A percentile compares a stretch with the other conserved stretches of the same genome.
Conservation (phyloP, 2,329 filamentous ascomycete genomes). For the Alternaria sp. region DNA sequence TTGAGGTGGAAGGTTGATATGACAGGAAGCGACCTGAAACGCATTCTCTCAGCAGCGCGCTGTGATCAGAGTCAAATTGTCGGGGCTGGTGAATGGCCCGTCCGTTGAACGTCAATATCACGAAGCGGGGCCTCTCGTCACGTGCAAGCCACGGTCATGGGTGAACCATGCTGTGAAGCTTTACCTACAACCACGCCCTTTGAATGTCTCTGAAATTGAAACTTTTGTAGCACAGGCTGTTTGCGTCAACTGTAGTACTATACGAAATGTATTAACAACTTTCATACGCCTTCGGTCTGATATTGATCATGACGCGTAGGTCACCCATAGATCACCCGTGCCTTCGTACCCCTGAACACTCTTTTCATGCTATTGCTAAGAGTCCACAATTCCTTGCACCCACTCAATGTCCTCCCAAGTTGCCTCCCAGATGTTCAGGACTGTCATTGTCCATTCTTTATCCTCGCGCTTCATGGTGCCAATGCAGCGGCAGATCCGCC, state of each 20-base stretch:
- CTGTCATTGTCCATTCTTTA: constrained; percentile 52
- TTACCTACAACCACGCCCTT: neutral
- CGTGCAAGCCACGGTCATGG: constrained; percentile 16
- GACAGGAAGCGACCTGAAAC: constrained; percentile 9
- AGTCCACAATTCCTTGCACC: constrained; percentile 54
- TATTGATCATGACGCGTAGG: constrained; percentile 11
- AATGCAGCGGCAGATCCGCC: constrained; percentile 56
- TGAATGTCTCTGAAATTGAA: neutral
- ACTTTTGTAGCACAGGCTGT: neutral
- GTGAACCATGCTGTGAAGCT: neutral
- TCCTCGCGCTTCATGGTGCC: constrained; percentile 56
- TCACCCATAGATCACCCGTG: constrained; percentile 1
- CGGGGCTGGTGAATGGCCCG: constrained; percentile 2
- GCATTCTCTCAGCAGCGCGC: constrained; percentile 34
- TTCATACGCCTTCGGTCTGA: neutral
- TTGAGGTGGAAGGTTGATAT: constrained; percentile 20
- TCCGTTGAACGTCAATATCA: constrained; percentile 11
- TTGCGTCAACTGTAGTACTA: neutral
- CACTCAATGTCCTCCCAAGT: constrained; percentile 62
- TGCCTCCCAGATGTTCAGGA: constrained; percentile 61
- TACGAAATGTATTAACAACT: neutral
- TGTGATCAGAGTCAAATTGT: constrained; percentile 10
- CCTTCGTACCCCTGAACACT: neutral
- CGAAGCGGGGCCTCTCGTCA: constrained; percentile 31
- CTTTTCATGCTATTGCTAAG: constrained; percentile 11